Conservation (phyloP, 768 basidiomycete species). For the Piloderma croceum region DNA sequence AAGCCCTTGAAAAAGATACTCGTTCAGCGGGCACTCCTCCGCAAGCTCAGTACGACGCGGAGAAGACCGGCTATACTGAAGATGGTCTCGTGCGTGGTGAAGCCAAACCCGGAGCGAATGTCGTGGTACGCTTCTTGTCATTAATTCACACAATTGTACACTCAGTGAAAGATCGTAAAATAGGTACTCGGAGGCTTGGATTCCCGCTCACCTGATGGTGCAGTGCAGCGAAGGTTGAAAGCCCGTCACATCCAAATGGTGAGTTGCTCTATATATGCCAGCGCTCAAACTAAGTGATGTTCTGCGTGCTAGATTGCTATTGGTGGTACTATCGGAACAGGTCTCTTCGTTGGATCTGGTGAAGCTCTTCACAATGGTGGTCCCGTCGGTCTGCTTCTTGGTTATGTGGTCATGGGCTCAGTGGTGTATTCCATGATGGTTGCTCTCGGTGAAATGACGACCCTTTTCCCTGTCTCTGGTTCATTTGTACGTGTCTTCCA, state of each 20-base stretch:
- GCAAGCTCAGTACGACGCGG: no score
- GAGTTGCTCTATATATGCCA: constrained; percentile 15
- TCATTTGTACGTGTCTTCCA: constrained; percentile 36
- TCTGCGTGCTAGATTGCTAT: constrained; percentile 52
- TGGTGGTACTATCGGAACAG: constrained; percentile 72
- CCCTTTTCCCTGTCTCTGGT: constrained; percentile 8
- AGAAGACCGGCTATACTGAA: no score
- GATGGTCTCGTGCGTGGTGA: no score
- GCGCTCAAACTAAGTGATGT: background rate
- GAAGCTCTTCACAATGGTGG: constrained; percentile 54
- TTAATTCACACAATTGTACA: no score
- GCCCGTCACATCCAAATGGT: constrained; percentile 80
- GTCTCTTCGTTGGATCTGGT: constrained; percentile 69
- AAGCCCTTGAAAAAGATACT: no score
- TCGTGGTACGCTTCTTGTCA: no score
- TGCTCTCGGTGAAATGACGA: constrained; percentile 23
- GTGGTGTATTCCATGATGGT: constrained; percentile 55
- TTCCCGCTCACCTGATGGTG: constrained; percentile 49
- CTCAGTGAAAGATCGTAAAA: no score
- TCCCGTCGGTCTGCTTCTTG: constrained; percentile 61
- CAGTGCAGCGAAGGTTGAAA: constrained; percentile 66
- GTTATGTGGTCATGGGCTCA: constrained; percentile 58
- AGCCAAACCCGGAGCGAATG: no score
- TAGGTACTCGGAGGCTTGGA: no score
- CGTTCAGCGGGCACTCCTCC: no score